Conservation (phyloP, 164 flowering plant genomes). For the Platanus orientalis region DNA sequence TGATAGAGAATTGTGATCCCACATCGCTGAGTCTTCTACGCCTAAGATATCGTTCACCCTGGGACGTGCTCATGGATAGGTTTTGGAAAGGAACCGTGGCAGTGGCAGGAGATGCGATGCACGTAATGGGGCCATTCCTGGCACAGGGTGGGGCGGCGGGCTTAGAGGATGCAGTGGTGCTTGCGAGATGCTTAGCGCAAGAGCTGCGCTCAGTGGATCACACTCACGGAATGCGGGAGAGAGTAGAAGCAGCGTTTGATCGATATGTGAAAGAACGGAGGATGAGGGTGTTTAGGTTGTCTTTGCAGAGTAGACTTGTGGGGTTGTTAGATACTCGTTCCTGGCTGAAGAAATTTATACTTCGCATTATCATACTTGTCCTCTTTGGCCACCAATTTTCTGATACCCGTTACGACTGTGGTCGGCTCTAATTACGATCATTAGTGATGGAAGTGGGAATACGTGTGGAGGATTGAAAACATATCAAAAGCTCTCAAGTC, state of each 20-base stretch:
- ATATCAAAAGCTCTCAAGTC: too few relatives aligned
- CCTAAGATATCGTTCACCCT: constrained; percentile 27
- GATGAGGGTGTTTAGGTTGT: constrained; percentile 24
- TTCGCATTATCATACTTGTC: constrained; percentile 2
- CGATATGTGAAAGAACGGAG: constrained; percentile 23
- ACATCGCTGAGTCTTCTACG: constrained; percentile 13
- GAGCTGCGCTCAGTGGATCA: not conserved
- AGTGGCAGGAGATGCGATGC: constrained; percentile 43
- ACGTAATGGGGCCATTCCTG: constrained; percentile 36
- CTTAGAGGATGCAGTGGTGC: constrained; percentile 41
- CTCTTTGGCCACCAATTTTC: constrained; percentile 12
- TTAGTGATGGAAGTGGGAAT: too few relatives aligned
- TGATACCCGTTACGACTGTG: constrained; percentile 29
- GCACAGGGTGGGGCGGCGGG: constrained; percentile 36
- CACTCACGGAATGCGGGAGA: not conserved
- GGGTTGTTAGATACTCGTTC: constrained; percentile 12
- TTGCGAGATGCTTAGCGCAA: constrained; percentile 26
- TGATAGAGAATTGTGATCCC: constrained; percentile 19
- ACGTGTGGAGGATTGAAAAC: too few relatives aligned
- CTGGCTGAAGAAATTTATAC: constrained; percentile 5
- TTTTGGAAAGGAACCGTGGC: constrained; percentile 26
- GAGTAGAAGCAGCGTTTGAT: constrained; percentile 21
- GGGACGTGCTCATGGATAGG: constrained; percentile 20
- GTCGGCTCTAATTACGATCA: constrained; percentile 28
- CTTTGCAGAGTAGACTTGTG: constrained; percentile 18